Conservation (phyloP, 1,139 yeast species). For the Suhomyces bokatorum region DNA sequence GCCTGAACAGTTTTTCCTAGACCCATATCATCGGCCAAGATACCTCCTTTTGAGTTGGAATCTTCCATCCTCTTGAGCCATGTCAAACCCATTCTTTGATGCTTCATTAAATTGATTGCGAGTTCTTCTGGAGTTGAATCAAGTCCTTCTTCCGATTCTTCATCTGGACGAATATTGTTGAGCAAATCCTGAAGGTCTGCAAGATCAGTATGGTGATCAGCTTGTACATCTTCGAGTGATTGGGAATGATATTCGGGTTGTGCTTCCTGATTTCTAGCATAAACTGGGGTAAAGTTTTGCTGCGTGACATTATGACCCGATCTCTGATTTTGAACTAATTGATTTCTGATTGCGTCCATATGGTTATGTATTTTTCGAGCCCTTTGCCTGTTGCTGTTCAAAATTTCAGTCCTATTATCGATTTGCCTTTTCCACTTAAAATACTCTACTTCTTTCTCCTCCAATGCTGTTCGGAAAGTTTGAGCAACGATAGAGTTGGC, state of each 20-base stretch:
- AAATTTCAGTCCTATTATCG: neutral
- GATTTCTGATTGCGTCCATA: slow-evolving; percentile 1
- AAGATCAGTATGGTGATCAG: neutral
- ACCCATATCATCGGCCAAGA: slow-evolving; percentile 94
- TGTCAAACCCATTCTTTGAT: slow-evolving; percentile 80
- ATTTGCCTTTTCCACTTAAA: slow-evolving; percentile 3
- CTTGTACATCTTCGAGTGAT: neutral
- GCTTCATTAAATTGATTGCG: slow-evolving; percentile 67
- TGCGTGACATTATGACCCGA: neutral
- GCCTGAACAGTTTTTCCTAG: slow-evolving; percentile 89
- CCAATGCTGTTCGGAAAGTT: slow-evolving; percentile 2
- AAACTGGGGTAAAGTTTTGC: neutral
- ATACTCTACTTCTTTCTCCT: slow-evolving; percentile 9
- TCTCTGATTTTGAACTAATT: neutral
- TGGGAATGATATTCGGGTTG: neutral
- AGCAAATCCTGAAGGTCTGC: slow-evolving; percentile 51
- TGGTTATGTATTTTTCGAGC: neutral
- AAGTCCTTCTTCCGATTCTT: slow-evolving; percentile 40
- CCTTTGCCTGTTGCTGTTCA: neutral
- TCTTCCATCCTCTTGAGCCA: slow-evolving; percentile 78
- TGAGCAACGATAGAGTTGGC: neutral
- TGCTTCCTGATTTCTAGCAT: neutral
- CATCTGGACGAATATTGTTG: slow-evolving; percentile 67
- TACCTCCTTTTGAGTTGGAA: slow-evolving; percentile 65
- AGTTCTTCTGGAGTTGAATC: slow-evolving; percentile 71